These are phyloP conservation scores for Backusella tarrabulga DNA, from an alignment of 192 early-diverging fungal species.

Conservation along the genomic window DNA sequence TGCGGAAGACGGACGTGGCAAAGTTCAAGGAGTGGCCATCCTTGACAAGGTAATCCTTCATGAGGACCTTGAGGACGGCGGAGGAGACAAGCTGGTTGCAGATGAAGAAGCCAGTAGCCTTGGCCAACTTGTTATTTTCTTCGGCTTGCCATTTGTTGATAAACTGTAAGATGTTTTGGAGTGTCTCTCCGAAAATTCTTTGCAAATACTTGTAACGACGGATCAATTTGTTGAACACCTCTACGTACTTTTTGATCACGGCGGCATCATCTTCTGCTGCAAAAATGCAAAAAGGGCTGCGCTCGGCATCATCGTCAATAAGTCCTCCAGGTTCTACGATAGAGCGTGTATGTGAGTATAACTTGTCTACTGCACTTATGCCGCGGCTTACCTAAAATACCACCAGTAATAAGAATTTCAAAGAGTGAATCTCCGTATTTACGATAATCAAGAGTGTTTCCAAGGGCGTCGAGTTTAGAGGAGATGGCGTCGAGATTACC, in stretches of 20 bases:
- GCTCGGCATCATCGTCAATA: conserved; percentile 72
- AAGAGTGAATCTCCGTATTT: conserved; percentile 95
- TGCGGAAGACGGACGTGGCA: conserved; percentile 78
- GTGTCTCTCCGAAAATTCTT: conserved; percentile 79
- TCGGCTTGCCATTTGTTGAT: conserved; percentile 84
- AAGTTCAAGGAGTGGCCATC: conserved; percentile 84
- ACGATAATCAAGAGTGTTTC: conserved; percentile 90
- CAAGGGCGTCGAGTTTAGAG: conserved; percentile 72
- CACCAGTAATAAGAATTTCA: conserved; percentile 91
- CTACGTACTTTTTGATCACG: conserved; percentile 72
- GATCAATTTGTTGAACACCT: conserved; percentile 87
- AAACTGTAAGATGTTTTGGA: conserved; percentile 83
- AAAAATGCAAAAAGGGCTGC: conserved; percentile 83
- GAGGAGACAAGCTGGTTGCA: conserved; percentile 66
- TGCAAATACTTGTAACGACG: conserved; percentile 95
- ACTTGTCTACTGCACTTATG: neutral
- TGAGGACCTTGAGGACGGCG: conserved; percentile 70
- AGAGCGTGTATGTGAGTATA: no score
- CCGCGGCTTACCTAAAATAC: conserved; percentile 69
- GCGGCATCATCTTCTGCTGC: conserved; percentile 64
- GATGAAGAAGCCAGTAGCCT: conserved; percentile 72
- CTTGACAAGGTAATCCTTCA: conserved; percentile 95
- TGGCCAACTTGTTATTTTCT: conserved; percentile 79
- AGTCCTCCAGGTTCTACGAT: conserved; percentile 71
- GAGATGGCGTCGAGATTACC: conserved; percentile 76